Conservation (phyloP, 169 alveolate genomes). For the Besnoitia besnoiti region DNA sequence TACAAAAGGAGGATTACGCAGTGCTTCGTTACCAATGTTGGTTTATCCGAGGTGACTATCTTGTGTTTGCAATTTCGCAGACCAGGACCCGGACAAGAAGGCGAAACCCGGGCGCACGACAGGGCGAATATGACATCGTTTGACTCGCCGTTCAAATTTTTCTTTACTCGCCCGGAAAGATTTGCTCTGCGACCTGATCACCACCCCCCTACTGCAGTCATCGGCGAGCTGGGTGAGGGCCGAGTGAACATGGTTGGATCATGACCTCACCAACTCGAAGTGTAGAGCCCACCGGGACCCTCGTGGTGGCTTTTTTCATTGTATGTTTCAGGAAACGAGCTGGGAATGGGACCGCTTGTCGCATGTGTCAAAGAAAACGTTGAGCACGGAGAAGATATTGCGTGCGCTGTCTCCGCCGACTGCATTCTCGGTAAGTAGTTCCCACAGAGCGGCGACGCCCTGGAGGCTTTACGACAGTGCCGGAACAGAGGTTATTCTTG, state of each 20-base stretch:
- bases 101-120: constrained; percentile 32
- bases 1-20: too few relatives aligned
- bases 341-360: constrained; percentile 30
- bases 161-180: constrained; percentile 3
- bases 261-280: not conserved
- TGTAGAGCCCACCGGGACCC: not conserved
- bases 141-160: not conserved
- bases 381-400: constrained; percentile 22
- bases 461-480: not conserved
- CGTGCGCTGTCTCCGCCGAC: constrained; percentile 12
- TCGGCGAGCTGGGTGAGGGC: constrained; percentile 31
- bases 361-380: constrained; percentile 24
- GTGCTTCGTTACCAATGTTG: too few relatives aligned
- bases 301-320: not conserved
- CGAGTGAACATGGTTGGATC: not conserved
- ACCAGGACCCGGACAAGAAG: constrained; percentile 34
- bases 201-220: constrained; percentile 1
- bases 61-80: too few relatives aligned
- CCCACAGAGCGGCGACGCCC: not conserved
- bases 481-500: not conserved
- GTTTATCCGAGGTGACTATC: too few relatives aligned
- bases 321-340: constrained; percentile 19
- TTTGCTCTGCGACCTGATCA: not conserved
- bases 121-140: constrained; percentile 12
- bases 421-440: not conserved